These are phyloP conservation scores for Diaporthe amygdali DNA, from an alignment of 2,329 filamentous ascomycete species.

Conservation along the genomic window DNA sequence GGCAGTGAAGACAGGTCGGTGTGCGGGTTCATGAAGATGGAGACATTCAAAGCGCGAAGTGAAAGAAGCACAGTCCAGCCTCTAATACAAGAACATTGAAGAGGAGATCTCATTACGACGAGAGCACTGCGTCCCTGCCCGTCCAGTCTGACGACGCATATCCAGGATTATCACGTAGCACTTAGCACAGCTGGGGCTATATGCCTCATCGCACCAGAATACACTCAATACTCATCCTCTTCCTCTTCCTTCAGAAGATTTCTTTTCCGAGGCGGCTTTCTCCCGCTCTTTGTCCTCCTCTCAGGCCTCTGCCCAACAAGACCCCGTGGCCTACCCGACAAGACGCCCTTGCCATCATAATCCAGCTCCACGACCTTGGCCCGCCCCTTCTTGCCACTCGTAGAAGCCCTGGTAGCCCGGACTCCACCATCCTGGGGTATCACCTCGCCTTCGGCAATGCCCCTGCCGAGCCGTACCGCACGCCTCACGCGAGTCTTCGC, in stretches of 20 bases:
- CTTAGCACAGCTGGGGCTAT: background rate
- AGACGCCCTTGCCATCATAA: constrained; percentile 41
- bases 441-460: constrained; percentile 31
- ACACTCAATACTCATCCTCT: constrained; percentile 28
- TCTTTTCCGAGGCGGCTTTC: constrained; percentile 38
- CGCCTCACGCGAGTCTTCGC: constrained; percentile 81
- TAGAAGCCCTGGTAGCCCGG: constrained; percentile 39
- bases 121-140: background rate
- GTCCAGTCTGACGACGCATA: background rate
- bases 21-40: too few species aligned
- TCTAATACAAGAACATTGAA: background rate
- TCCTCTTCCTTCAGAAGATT: constrained; percentile 47
- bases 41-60: too few species aligned
- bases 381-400: constrained; percentile 37
- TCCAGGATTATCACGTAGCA: too few species aligned
- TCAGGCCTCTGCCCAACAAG: constrained; percentile 35
- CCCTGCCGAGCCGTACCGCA: constrained; percentile 63
- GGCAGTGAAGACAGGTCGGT: too few species aligned
- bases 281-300: constrained; percentile 48
- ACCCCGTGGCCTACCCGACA: constrained; percentile 43
- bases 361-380: constrained; percentile 46
- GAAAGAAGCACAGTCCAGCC: background rate
- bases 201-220: background rate
- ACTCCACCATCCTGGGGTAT: constrained; percentile 51
- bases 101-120: background rate